A percentile compares a stretch with the other conserved stretches of the same genome.
Conservation (phyloP, 345 rosid genomes). For the Bruguiera parviflora region DNA sequence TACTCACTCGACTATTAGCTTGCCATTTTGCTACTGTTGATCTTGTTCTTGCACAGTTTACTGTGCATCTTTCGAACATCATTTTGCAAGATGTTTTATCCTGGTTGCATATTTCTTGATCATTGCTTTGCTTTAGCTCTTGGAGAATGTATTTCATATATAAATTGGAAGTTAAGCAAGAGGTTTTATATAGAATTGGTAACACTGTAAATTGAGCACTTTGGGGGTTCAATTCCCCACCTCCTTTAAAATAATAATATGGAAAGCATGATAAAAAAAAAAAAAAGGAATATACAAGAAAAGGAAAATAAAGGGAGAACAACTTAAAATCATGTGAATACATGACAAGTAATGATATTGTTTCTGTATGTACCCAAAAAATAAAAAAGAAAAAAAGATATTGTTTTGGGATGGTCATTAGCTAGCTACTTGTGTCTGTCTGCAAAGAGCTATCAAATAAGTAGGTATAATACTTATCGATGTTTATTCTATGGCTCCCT, state of each 20-base stretch:
- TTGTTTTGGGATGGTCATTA: too few species aligned
- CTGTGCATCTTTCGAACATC: conserved; percentile 6
- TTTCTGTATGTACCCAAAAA: not conserved
- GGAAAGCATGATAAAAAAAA: too few species aligned
- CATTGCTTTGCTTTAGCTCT: conserved; percentile 1
- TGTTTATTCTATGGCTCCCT: not conserved
- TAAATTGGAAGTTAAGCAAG: not conserved
- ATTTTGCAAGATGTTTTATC: not conserved
- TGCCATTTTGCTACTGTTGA: conserved; percentile 3
- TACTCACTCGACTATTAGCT: not conserved
- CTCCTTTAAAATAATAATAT: too few species aligned
- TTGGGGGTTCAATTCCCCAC: too few species aligned
- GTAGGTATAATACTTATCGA: not conserved
- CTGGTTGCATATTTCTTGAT: not conserved
- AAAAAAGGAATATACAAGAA: too few species aligned
- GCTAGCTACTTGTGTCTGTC: too few species aligned
- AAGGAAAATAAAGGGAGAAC: not conserved
- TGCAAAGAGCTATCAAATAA: too few species aligned
- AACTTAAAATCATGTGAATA: not conserved
- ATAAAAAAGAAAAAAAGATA: too few species aligned
- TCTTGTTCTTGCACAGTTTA: not conserved
- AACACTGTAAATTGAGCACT: not conserved
- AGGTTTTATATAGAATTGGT: not conserved
- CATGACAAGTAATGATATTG: not conserved
- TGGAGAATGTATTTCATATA: not conserved